These are phyloP conservation scores for Bryoglossum gracile DNA, from an alignment of 495 filamentous ascomycete species.

Conservation along the genomic window DNA sequence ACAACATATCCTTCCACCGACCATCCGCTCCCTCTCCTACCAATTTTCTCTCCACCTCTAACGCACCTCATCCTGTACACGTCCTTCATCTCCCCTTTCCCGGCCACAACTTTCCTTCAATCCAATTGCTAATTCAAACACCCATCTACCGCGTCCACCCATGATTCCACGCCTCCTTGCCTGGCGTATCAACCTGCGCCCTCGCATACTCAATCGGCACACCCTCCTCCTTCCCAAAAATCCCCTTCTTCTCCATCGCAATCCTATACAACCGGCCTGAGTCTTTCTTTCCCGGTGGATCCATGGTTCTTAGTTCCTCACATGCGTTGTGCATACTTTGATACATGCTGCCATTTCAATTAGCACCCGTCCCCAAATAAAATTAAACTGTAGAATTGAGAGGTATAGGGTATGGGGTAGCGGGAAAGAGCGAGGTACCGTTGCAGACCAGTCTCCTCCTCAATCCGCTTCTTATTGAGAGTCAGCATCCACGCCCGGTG, in stretches of 20 bases:
- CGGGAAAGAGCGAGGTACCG: too few relatives aligned
- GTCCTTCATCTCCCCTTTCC: too few relatives aligned
- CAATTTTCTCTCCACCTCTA: background rate
- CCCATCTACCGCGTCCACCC: constrained; percentile 44
- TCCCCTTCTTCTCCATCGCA: constrained; percentile 77
- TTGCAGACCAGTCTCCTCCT: too few relatives aligned
- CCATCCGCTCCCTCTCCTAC: background rate
- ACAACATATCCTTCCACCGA: background rate
- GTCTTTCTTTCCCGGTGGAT: constrained; percentile 44
- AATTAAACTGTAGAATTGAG: background rate
- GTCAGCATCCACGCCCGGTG: constrained; percentile 86
- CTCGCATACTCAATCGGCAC: constrained; percentile 87
- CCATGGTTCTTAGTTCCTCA: constrained; percentile 68
- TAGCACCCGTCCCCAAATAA: too few relatives aligned
- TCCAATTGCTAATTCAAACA: background rate
- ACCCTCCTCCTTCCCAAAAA: constrained; percentile 51
- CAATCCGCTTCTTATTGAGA: constrained; percentile 56
- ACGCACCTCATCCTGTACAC: too few relatives aligned
- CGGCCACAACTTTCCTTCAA: background rate
- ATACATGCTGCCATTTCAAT: constrained; percentile 55
- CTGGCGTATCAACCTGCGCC: constrained; percentile 70
- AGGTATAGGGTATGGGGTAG: background rate
- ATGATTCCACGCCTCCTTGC: constrained; percentile 71
- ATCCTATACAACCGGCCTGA: constrained; percentile 74
- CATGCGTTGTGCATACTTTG: constrained; percentile 72